These are phyloP conservation scores for Penstemon eatonii DNA, from an alignment of 257 asterid species.

Conservation along the genomic window DNA sequence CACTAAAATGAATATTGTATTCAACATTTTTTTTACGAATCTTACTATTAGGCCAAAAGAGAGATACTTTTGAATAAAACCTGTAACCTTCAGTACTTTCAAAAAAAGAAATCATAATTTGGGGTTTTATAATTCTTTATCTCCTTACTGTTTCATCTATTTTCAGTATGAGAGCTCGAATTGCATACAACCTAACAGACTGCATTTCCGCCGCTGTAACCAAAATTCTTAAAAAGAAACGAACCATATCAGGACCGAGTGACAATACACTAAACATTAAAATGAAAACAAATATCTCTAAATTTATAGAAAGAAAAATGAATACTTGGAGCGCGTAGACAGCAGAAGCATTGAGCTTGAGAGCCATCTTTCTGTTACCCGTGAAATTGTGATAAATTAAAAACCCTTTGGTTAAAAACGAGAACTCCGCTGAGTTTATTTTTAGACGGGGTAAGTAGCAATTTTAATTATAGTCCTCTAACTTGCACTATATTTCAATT, in stretches of 20 bases:
- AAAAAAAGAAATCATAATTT: not conserved
- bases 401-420: too few relatives aligned
- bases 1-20: not conserved
- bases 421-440: too few relatives aligned
- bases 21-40: not conserved
- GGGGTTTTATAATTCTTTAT: not conserved
- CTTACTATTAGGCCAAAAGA: not conserved
- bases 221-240: not conserved
- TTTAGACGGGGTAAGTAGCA: too few relatives aligned
- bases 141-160: not conserved
- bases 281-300: not conserved
- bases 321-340: conserved; percentile 46
- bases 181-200: not conserved
- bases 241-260: too few relatives aligned
- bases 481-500: too few relatives aligned
- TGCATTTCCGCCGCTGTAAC: not conserved
- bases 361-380: conserved; percentile 40
- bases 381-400: too few relatives aligned
- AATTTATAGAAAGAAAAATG: not conserved
- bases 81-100: conserved; percentile 15
- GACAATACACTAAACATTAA: conserved; percentile 1
- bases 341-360: conserved; percentile 53
- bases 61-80: not conserved
- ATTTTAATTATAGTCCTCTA: too few relatives aligned
- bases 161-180: not conserved